These are phyloP conservation scores for Cyclostephanos invisitatus DNA, from an alignment of 108 stramenopile species.

Conservation along the genomic window DNA sequence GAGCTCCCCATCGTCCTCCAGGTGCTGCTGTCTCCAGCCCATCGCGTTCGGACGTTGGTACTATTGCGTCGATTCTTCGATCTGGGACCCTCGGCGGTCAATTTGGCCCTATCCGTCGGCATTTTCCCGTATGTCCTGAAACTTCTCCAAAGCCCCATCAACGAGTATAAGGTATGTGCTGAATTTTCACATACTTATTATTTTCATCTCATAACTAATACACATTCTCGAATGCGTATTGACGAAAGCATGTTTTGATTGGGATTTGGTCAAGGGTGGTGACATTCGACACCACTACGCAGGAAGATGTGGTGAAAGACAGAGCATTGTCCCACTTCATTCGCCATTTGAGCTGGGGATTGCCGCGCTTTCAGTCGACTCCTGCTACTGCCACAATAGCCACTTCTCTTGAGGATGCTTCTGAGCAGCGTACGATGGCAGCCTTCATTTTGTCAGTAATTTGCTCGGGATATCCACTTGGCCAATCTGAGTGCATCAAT, in stretches of 20 bases:
- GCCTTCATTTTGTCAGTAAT: constrained; percentile 88
- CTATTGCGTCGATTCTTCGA: constrained; percentile 90
- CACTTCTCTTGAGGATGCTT: constrained; percentile 43
- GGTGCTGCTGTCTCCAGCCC: constrained; percentile 88
- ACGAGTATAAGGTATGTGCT: constrained; percentile 72
- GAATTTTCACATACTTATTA: background rate
- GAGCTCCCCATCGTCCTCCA: constrained; percentile 98
- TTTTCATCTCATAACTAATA: background rate
- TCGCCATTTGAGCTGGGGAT: constrained; percentile 70
- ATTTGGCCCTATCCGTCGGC: constrained; percentile 91
- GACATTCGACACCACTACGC: constrained; percentile 88
- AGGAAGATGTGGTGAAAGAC: constrained; percentile 92
- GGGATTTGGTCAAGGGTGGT: constrained; percentile 96
- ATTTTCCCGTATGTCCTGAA: constrained; percentile 98
- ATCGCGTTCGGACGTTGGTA: constrained; percentile 89
- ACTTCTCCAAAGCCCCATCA: constrained; percentile 84
- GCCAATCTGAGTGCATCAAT: constrained; percentile 86
- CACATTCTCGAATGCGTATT: background rate
- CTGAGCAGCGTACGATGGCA: constrained; percentile 83
- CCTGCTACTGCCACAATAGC: background rate
- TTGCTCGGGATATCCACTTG: constrained; percentile 74
- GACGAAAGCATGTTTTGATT: constrained; percentile 68
- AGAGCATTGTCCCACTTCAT: constrained; percentile 86
- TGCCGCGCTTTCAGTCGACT: constrained; percentile 10
- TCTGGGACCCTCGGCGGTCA: constrained; percentile 94